Conservation (phyloP, 306 rosid genomes). For the Medicago truncatula region MtrunA17r5.0-ANR NC_053049.1:9032001-9032500, state of each 20-base stretch:
- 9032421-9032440: not conserved
- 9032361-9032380: not conserved
- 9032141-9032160: not conserved
- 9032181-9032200: not conserved
- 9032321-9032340: not conserved
- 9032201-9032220: not conserved
- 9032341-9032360: not conserved
- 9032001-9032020: constrained; percentile 88
- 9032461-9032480: not conserved
- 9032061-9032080: constrained; percentile 83
- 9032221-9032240: not conserved
- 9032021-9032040: constrained; percentile 79
- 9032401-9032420: not conserved
- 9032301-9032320: not conserved
- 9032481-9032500: not conserved
- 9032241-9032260: not conserved
- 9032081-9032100: not conserved
- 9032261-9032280: too few species aligned
- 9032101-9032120: not conserved
- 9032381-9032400: not conserved
- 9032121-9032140: not conserved
- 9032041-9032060: constrained; percentile 78
- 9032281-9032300: too few species aligned
- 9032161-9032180: not conserved
- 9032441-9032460: not conserved